phyloP scores from a whole-genome alignment of 179 eudicot genomes.

The Actinidia chinensis region DNA sequence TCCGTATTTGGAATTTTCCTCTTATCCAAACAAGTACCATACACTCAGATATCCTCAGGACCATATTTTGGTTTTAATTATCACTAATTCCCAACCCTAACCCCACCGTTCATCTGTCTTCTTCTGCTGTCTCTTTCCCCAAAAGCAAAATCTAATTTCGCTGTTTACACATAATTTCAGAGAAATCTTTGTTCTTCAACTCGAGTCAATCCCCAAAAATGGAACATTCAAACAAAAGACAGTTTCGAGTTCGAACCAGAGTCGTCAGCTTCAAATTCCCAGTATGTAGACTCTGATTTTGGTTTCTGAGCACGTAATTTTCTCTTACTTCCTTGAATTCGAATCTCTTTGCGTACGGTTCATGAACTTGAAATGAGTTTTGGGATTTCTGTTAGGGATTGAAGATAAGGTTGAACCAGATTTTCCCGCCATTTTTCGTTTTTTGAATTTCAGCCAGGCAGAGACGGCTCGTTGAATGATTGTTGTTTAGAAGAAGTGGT shows the following conservation, averaged over 20 bases:
- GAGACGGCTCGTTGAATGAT: not conserved
- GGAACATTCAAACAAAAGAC: not conserved
- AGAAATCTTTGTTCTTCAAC: not conserved
- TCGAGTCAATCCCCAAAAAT: not conserved
- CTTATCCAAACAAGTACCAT: conserved; percentile 26
- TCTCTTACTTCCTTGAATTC: not conserved
- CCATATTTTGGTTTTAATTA: conserved; percentile 15
- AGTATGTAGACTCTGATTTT: not conserved
- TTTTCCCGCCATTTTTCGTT: conserved; percentile 19
- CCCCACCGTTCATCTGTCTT: conserved; percentile 5
- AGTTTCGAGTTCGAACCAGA: not conserved
- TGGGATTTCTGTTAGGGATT: not conserved
- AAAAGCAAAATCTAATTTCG: not conserved
- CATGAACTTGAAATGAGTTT: not conserved
- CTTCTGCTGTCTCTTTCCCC: conserved; percentile 8
- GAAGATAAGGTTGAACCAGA: not conserved
- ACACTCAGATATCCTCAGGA: conserved; percentile 14
- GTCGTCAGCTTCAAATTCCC: not conserved
- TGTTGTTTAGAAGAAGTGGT: not conserved
- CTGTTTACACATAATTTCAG: not conserved
- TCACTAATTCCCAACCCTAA: conserved; percentile 10
- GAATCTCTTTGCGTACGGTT: not conserved
- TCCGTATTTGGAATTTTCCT: conserved; percentile 13
- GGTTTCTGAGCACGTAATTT: not conserved
- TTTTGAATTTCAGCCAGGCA: not conserved